Percentiles rank a stretch among this genome's conserved stretches.
Conservation (phyloP, 2,329 filamentous ascomycete species). For the Colletotrichum coccodes region DNA sequence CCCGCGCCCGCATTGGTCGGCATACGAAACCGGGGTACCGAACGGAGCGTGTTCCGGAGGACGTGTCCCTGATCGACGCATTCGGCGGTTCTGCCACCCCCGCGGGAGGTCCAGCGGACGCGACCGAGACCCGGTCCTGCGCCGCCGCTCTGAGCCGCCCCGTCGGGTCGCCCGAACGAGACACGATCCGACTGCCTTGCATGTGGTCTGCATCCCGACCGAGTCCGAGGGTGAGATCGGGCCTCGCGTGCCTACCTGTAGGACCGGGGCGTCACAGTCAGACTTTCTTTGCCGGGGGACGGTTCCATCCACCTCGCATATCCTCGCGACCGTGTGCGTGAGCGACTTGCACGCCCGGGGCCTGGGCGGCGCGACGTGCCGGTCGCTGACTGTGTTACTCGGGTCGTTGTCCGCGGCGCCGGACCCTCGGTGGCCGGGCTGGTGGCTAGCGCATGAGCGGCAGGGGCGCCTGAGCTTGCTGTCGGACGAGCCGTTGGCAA, state of each 20-base stretch:
- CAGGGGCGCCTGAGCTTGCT: neutral
- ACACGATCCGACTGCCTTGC: too few relatives aligned
- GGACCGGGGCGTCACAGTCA: neutral
- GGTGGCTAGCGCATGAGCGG: too few relatives aligned
- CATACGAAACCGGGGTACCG: conserved; percentile 18
- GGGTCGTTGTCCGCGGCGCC: neutral
- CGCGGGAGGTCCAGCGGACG: neutral
- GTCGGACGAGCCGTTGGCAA: neutral
- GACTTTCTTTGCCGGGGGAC: neutral
- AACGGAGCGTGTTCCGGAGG: conserved; percentile 16
- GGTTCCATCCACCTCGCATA: neutral
- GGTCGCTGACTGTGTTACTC: neutral
- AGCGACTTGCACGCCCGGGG: too few relatives aligned
- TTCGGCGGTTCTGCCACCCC: neutral
- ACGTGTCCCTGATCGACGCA: neutral
- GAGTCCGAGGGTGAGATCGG: neutral
- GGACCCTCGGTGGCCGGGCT: neutral
- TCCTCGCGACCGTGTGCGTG: too few relatives aligned
- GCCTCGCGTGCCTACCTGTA: neutral
- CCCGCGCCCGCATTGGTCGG: conserved; percentile 13
- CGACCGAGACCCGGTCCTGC: conserved; percentile 19
- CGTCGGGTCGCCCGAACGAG: neutral
- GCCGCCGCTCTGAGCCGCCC: neutral
- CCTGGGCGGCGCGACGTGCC: neutral
- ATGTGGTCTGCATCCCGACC: neutral